Percentiles rank a stretch among this genome's conserved stretches.
phyloP scores from a whole-genome alignment of 2,329 filamentous ascomycete species.

The Penicillium sp. region DNA sequence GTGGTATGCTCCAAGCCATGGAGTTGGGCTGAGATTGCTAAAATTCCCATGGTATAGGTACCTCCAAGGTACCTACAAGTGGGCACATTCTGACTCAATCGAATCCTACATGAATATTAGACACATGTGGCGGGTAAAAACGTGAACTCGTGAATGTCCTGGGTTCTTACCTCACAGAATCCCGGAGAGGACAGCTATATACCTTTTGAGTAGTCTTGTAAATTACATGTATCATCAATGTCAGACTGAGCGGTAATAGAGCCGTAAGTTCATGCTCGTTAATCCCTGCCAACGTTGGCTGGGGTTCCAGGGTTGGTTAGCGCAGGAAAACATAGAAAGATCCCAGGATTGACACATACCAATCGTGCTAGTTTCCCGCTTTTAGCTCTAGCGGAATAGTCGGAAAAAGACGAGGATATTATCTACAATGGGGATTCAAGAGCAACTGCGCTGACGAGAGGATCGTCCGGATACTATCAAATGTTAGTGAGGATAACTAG shows the following conservation, averaged over 20 bases:
- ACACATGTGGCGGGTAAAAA: not conserved
- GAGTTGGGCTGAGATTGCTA: constrained; percentile 37
- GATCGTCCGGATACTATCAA: constrained; percentile 4
- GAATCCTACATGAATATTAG: constrained; percentile 1
- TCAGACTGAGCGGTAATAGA: not conserved
- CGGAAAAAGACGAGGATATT: constrained; percentile 7
- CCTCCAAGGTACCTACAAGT: constrained; percentile 44
- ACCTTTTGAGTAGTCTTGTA: not conserved
- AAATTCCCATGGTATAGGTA: constrained; percentile 44
- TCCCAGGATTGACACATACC: not conserved
- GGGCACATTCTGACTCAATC: constrained; percentile 13
- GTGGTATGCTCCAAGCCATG: constrained; percentile 47
- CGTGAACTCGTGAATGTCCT: not conserved
- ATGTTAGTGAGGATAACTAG: not conserved
- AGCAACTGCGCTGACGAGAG: constrained; percentile 5
- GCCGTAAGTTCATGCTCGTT: not conserved
- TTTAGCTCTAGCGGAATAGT: constrained; percentile 3
- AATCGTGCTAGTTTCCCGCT: constrained; percentile 4
- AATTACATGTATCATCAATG: not conserved
- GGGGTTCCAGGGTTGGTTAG: not conserved
- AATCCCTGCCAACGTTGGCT: constrained; percentile 10
- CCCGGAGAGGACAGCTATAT: constrained; percentile 1
- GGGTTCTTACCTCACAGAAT: not conserved
- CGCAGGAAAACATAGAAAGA: not conserved
- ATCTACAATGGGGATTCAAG: constrained; percentile 10